phyloP scores from a whole-genome alignment of 2,329 filamentous ascomycete species.

The Purpureocillium lavendulum region DNA sequence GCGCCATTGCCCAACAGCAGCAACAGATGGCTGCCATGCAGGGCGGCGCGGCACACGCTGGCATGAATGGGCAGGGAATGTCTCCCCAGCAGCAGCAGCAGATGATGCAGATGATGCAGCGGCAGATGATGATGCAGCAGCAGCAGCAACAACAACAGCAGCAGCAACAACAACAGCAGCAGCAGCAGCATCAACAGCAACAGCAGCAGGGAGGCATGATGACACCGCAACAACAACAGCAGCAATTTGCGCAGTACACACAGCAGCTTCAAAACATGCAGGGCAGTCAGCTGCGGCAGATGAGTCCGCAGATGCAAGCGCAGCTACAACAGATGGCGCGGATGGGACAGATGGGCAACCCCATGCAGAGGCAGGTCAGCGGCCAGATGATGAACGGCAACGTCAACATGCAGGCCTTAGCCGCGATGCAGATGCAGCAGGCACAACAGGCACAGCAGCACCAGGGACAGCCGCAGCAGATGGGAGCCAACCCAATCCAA shows the following conservation, averaged over 20 bases:
- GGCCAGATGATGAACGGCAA: conserved; percentile 33
- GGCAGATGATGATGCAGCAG: conserved; percentile 29
- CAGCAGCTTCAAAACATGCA: conserved; percentile 35
- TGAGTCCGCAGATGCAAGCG: conserved; percentile 29
- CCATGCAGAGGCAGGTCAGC: conserved; percentile 26
- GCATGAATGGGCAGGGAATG: conserved; percentile 27
- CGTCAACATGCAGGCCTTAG: conserved; percentile 29
- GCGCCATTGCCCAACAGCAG: conserved; percentile 35
- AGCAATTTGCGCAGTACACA: conserved; percentile 33
- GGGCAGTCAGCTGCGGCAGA: conserved; percentile 21
- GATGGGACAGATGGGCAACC: conserved; percentile 27
- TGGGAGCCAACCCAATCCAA: conserved; percentile 17
- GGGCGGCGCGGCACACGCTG: conserved; percentile 24
- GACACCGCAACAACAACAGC: conserved; percentile 30
- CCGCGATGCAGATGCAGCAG: conserved; percentile 26
- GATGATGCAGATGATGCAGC: conserved; percentile 28
- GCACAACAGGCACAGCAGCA: conserved; percentile 21
- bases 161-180: conserved; percentile 16
- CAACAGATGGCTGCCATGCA: conserved; percentile 34
- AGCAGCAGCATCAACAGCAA: conserved; percentile 20
- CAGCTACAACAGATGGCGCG: conserved; percentile 29
- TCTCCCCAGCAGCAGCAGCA: conserved; percentile 29
- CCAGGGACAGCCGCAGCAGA: conserved; percentile 23
- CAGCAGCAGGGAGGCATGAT: conserved; percentile 27
- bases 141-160: conserved; percentile 25